Base-by-base conservation (phyloP, 345 rosid species). In the Sonneratia caseolaris region DNA sequence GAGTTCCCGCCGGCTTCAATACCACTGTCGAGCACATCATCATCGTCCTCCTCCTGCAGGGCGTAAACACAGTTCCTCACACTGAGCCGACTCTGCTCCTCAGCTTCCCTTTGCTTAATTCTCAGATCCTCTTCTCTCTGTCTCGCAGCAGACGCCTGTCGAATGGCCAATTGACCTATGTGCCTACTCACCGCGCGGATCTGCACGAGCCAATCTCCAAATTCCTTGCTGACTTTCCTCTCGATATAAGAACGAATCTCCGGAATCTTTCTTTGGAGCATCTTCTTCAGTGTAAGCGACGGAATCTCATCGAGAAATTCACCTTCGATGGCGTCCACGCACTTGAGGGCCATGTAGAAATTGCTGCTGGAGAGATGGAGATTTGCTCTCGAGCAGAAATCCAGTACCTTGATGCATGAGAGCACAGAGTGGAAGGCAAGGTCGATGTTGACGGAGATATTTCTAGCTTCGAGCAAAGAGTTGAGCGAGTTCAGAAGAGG, bases 181-280 rank as follows among this genome's bases (percentile, higher is more conserved):
- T 95, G 90, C 64, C 98, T 81, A 81, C 99, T 84, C 66, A 89
- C 97, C 4, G 86, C 97, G 32, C 99, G 93, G 82, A 95, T 92
- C 87, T 90, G 97, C 24, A 95, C 99, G 27, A 95, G 82, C 99
- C 99, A 95, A 80, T 95, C 92, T 1, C 97, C 90, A 21, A 95
- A 88, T 71, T 92, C 98, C 79, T 89, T 90, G 73, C 79, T 95
- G 56, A 92, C 93, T 70, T 90, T 95, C 84, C 88, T 84, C 86
- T 90, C 96, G 68, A 90, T 90, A 75, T 85, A 79, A 59, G 86
- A 83, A 70, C 99, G 81, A 73, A 92, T 88, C 64, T 86, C 85
- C 16, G 99, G 97, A 56, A 90, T 95, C 81, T 85, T 87, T 74
- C 77, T 83, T 88, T 90, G 97, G 59, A 95, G 77, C 99, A 95